These are phyloP conservation scores for Colletotrichum lini DNA, from an alignment of 2,329 filamentous ascomycete genomes.

Conservation along the genomic window DNA sequence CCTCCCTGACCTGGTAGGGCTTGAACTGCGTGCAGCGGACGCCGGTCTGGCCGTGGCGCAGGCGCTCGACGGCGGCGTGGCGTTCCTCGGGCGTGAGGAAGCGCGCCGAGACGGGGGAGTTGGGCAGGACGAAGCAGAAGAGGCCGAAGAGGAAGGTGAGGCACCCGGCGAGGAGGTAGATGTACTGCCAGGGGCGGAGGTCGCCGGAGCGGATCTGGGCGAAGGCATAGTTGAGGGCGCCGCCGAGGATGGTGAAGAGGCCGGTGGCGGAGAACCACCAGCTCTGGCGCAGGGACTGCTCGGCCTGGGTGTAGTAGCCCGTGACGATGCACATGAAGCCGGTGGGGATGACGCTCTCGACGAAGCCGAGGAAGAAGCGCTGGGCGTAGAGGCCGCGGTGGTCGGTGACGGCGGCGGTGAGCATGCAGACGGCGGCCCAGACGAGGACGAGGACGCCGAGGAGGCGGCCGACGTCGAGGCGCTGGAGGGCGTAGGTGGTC, in stretches of 20 bases:
- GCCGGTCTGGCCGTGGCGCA: conserved; percentile 74
- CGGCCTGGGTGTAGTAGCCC: conserved; percentile 74
- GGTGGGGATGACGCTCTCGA: conserved; percentile 76
- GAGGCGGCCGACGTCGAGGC: conserved; percentile 75
- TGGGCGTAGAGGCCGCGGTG: conserved; percentile 76
- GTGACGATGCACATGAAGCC: conserved; percentile 76
- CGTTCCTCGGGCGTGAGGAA: conserved; percentile 76
- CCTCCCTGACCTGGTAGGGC: conserved; percentile 69
- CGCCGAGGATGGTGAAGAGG: conserved; percentile 74
- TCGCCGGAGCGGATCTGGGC: conserved; percentile 70
- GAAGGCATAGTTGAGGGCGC: conserved; percentile 77
- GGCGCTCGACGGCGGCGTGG: conserved; percentile 74
- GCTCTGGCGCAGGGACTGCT: conserved; percentile 75
- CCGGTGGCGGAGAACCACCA: conserved; percentile 77
- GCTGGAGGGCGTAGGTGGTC: conserved; percentile 79
- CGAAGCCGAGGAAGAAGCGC: conserved; percentile 75
- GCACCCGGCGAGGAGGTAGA: conserved; percentile 76
- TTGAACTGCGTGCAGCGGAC: conserved; percentile 75
- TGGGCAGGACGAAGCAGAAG: conserved; percentile 76
- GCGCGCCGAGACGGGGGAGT: conserved; percentile 77
- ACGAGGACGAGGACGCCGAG: conserved; percentile 74
- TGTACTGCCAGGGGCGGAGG: conserved; percentile 77
- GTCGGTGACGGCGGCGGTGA: conserved; percentile 76
- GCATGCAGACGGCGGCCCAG: conserved; percentile 78
- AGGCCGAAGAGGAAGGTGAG: conserved; percentile 76